Base-by-base conservation (phyloP, 2,329 filamentous ascomycete genomes). In the Aspergillus neotritici region DNA sequence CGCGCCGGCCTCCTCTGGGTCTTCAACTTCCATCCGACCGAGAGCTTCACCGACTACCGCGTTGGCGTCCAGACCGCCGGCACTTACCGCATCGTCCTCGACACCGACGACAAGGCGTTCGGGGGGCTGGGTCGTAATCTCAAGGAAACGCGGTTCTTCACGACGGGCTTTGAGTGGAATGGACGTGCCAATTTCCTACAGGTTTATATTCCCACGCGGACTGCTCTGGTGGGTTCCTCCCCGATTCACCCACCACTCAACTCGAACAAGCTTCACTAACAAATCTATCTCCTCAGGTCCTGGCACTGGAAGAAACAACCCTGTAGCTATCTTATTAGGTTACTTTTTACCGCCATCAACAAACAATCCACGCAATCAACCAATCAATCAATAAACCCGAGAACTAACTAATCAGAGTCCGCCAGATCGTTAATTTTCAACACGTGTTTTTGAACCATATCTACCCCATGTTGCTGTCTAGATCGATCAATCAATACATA, bases 1-100 rank as follows among this genome's bases (percentile, higher is more conserved):
- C 81, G 93, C 28, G 93, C 82, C 1, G 90, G 90, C 0, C 71
- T 95, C 46, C 74, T 98, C 9, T 98, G 90, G 75, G 78, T 96
- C 56, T 97, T 98, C 77, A 98, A 98, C 71, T 96, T 97, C 76
- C 83, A 97, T 63, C 82, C 87, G 0, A 80, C 79, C 21, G 71
- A 84, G 54, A 95, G 88, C 66, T 98, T 86, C 69, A 83, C 84
- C 9, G 93, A 97, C 68, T 98, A 96, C 65, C 82, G 91, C 31
- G 84, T 98, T 36, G 93, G 93, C 13, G 77, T 98, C 31, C 88
- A 97, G 40, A 74, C 80, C 14, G 71, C 84, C 3, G 93, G 93
- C 31, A 94, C 87, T 1, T 98, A 98, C 68, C 78, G 80, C 43
- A 82, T 95, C 42, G 83, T 95, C 4, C 74, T 98, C 34, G 88